phyloP scores from a whole-genome alignment of 1,139 yeast genomes.

The Hyphopichia wangnamkhiaoensis region DNA sequence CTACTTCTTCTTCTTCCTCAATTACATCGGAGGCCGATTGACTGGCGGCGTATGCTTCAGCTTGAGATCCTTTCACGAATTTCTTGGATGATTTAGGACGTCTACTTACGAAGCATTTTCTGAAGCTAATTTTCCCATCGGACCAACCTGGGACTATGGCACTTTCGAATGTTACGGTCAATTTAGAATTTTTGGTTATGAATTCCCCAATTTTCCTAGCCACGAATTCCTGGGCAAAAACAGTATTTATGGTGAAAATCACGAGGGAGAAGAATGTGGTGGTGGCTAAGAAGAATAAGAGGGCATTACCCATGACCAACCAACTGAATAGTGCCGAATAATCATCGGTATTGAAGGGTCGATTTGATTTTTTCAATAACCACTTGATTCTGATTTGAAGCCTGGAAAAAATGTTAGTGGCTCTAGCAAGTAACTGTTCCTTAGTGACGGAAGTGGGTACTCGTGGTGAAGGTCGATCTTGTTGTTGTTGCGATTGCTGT shows the following conservation, averaged over 20 bases:
- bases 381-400: constrained; percentile 64
- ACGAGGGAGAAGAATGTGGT: constrained; percentile 85
- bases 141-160: constrained; percentile 97
- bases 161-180: constrained; percentile 85
- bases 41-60: constrained; percentile 58
- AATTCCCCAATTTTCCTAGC: constrained; percentile 81
- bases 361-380: constrained; percentile 54
- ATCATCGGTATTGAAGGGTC: constrained; percentile 86
- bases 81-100: constrained; percentile 62
- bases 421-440: constrained; percentile 55
- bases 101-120: constrained; percentile 82
- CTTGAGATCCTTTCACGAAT: constrained; percentile 74
- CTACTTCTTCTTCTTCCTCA: constrained; percentile 20
- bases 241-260: constrained; percentile 79
- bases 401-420: constrained; percentile 51
- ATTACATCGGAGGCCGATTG: constrained; percentile 18
- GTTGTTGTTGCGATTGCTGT: not conserved
- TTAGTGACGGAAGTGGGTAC: constrained; percentile 20
- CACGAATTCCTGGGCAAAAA: constrained; percentile 85
- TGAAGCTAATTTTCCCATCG: constrained; percentile 80
- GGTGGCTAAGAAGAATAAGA: constrained; percentile 78
- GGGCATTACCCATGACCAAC: constrained; percentile 83
- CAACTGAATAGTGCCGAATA: constrained; percentile 87
- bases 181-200: constrained; percentile 81
- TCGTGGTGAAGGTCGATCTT: not conserved